A percentile compares a stretch with the other conserved stretches of the same genome.
Conservation (phyloP, 306 rosid species). For the Purshia tridentata region DNA sequence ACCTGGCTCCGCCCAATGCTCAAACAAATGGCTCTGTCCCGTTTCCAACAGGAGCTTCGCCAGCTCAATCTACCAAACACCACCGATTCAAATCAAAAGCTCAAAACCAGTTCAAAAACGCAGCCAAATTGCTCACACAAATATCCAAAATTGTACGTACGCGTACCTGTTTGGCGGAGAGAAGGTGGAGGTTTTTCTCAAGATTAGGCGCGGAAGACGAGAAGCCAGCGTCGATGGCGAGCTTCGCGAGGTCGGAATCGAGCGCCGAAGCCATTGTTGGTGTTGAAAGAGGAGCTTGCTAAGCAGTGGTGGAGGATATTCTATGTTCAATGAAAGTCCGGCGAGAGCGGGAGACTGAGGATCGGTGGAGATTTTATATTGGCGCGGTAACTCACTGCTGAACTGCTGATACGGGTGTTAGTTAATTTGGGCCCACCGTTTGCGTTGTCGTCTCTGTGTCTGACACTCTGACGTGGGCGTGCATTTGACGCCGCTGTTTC, state of each 20-base stretch:
- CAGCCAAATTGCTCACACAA: not conserved
- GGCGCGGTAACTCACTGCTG: not conserved
- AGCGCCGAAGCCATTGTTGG: slow-evolving; percentile 51
- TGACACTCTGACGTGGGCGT: not conserved
- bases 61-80: slow-evolving; percentile 53
- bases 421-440: slow-evolving; percentile 11
- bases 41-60: slow-evolving; percentile 55
- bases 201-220: slow-evolving; percentile 50
- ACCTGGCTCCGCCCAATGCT: slow-evolving; percentile 75
- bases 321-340: slow-evolving; percentile 9
- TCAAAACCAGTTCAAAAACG: not conserved
- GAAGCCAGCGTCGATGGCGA: slow-evolving; percentile 39
- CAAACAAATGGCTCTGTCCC: slow-evolving; percentile 71
- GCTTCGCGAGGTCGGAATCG: slow-evolving; percentile 37
- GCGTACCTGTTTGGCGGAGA: slow-evolving; percentile 58
- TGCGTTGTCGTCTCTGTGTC: not conserved
- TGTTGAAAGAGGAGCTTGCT: not conserved
- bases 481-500: not conserved
- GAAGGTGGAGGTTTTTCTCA: slow-evolving; percentile 50
- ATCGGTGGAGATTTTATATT: not conserved
- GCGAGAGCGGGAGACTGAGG: slow-evolving; percentile 5
- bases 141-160: not conserved
- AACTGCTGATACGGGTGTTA: not conserved
- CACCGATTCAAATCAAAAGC: slow-evolving; percentile 21
- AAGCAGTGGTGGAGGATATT: not conserved